Percentiles rank a stretch among this genome's conserved stretches.
phyloP scores from a whole-genome alignment of 2,329 filamentous ascomycete genomes.

The Exutisphaerella laricina region DNA sequence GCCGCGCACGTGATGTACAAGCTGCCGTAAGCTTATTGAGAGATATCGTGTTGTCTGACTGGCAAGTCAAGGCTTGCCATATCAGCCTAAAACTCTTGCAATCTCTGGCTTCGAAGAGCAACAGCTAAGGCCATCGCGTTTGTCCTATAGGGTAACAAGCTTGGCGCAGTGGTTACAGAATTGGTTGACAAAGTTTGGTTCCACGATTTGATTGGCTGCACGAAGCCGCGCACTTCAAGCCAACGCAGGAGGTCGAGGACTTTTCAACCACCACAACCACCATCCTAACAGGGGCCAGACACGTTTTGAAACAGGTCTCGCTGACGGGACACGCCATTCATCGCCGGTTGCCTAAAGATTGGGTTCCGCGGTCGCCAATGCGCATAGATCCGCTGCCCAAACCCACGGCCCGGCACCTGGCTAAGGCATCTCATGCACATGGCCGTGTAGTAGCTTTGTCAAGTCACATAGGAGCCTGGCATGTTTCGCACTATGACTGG shows the following conservation, averaged over 20 bases:
- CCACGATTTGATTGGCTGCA: not conserved
- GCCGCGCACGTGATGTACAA: no score
- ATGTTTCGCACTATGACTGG: slow-evolving; percentile 3
- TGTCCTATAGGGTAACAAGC: no score
- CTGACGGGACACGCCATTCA: not conserved
- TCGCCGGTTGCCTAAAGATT: not conserved
- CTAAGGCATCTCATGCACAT: not conserved
- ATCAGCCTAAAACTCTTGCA: no score
- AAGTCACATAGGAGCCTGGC: not conserved
- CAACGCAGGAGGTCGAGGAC: not conserved
- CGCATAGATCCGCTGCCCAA: not conserved
- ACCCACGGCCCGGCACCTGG: no score
- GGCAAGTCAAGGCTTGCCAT: no score
- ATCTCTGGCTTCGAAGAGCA: no score
- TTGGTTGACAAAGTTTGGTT: not conserved
- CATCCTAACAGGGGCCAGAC: not conserved
- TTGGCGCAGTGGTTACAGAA: slow-evolving; percentile 1
- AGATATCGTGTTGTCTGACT: no score
- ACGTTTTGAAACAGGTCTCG: not conserved
- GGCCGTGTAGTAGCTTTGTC: not conserved
- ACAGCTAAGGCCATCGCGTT: no score
- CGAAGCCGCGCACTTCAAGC: slow-evolving; percentile 2
- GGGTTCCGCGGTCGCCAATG: not conserved
- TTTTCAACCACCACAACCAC: not conserved
- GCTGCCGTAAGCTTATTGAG: no score